Evolutionary conservation across 768 basidiomycete genomes (phyloP), one percentile per base, ranked within the genome.

Genomic region (Phallus indusiatus): DNA sequence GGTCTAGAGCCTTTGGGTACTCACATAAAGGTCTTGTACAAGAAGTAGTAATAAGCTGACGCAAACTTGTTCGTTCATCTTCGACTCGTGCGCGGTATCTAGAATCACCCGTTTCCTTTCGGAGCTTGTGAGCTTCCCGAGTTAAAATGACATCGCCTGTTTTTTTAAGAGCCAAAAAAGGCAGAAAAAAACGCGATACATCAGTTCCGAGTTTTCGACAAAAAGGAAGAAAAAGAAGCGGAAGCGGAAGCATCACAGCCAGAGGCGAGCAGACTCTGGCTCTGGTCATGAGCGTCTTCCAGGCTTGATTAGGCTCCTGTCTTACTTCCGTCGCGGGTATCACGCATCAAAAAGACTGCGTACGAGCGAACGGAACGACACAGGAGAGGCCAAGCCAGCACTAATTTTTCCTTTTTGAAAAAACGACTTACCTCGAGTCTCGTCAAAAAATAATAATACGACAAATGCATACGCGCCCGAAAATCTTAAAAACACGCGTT

Each of bases 21-120:
- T 63, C 61, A 89, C 89, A 75, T 22, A 92, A 68, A 7, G 87
- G 89, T 47, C 88, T 76, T 1, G 83, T 84, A 66, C 84, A 82
- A 10, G 86, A 86, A 52, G 85, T 76, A 65, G 75, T 83, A 62
- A 94, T 84, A 61, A 90, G 69, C 0, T 77, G 76, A n/a, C 67
- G 62, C 33, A 90, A 66, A 55, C 74, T 78, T 0, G 75, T 75
- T 6, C 80, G 76, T 62, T 89, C 84, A 61, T 81, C 81, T 64
- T 90, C 88, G 1, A 81, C 75, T 20, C 79, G 75, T 1, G 85
- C 79, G 21, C 78, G 78, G 66, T 87, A 90, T 21, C 82, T 73
- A 12, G 70, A 62, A 63, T 92, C 75, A 8, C 85, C 85, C 0
- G 83, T 84, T 57, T 81, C 74, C 68, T 84, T 84, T 52, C 90